These are phyloP conservation scores for Cymbidium sinense DNA, from an alignment of 106 monocot genomes.

Conservation along the genomic window DNA sequence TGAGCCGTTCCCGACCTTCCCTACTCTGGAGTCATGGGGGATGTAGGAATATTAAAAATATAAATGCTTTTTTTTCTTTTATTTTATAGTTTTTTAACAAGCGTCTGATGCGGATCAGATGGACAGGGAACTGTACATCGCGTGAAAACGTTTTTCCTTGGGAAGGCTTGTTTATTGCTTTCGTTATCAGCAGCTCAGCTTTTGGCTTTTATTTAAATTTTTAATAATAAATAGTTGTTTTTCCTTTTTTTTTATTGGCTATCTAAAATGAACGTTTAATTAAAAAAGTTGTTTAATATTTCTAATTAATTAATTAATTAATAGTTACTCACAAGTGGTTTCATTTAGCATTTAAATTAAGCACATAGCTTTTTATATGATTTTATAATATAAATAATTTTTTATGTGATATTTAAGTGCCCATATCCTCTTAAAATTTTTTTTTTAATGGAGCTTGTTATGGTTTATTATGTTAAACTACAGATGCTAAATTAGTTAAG, in stretches of 20 bases:
- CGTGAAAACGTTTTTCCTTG: conserved; percentile 2
- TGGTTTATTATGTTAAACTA: no score
- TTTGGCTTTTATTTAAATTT: background rate
- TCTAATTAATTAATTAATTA: no score
- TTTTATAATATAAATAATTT: no score
- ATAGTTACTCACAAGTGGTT: no score
- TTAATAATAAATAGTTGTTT: background rate
- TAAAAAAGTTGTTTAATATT: no score
- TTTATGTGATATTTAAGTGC: no score
- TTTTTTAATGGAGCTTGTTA: no score
- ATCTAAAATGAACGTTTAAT: no score
- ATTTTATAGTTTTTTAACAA: background rate
- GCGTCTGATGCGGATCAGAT: conserved; percentile 10
- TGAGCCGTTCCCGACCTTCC: conserved; percentile 36
- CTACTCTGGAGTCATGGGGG: conserved; percentile 59
- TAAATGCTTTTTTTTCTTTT: background rate
- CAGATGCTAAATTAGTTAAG: no score
- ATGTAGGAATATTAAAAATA: background rate
- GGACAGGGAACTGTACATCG: background rate
- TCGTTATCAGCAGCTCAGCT: background rate
- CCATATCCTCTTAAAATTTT: no score
- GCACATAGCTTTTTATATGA: no score
- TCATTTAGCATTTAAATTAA: no score
- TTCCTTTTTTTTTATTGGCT: background rate
- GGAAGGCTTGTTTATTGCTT: background rate